phyloP scores from a whole-genome alignment of 2,329 filamentous ascomycete genomes.

The Penicillium paneum region DNA sequence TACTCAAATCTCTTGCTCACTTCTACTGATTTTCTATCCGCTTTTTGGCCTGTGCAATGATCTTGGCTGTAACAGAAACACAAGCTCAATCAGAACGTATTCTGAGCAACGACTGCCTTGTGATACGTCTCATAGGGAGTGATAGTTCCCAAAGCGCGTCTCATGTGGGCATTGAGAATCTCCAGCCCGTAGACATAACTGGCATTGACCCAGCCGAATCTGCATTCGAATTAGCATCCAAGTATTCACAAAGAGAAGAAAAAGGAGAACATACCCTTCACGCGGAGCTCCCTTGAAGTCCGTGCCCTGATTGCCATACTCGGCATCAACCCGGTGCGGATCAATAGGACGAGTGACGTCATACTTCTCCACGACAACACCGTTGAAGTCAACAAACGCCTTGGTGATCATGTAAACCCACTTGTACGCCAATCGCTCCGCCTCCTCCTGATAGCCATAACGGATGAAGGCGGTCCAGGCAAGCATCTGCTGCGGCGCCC shows the following conservation, averaged over 20 bases:
- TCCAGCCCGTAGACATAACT: slow-evolving; percentile 93
- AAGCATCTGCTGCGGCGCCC: slow-evolving; percentile 97
- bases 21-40: background rate
- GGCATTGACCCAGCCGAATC: slow-evolving; percentile 98
- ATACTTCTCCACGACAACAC: slow-evolving; percentile 98
- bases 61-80: background rate
- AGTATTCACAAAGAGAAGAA: background rate
- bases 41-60: background rate
- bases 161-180: slow-evolving; percentile 84
- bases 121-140: slow-evolving; percentile 82
- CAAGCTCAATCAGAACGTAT: slow-evolving; percentile 15
- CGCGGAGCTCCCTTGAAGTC: slow-evolving; percentile 95
- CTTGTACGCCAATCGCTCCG: slow-evolving; percentile 85
- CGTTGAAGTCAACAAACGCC: slow-evolving; percentile 97
- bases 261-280: slow-evolving; percentile 72
- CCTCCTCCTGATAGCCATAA: slow-evolving; percentile 88
- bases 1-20: background rate
- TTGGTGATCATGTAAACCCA: slow-evolving; percentile 99
- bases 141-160: slow-evolving; percentile 79
- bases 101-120: slow-evolving; percentile 54
- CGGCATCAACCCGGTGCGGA: slow-evolving; percentile 89
- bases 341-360: slow-evolving; percentile 88
- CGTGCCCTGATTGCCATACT: slow-evolving; percentile 94
- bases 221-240: slow-evolving; percentile 39
- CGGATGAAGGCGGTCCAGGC: slow-evolving; percentile 90